A percentile compares a stretch with the other conserved stretches of the same genome.
phyloP scores from a whole-genome alignment of 495 filamentous ascomycete species.

The Aspergillus ellipticus region DNA sequence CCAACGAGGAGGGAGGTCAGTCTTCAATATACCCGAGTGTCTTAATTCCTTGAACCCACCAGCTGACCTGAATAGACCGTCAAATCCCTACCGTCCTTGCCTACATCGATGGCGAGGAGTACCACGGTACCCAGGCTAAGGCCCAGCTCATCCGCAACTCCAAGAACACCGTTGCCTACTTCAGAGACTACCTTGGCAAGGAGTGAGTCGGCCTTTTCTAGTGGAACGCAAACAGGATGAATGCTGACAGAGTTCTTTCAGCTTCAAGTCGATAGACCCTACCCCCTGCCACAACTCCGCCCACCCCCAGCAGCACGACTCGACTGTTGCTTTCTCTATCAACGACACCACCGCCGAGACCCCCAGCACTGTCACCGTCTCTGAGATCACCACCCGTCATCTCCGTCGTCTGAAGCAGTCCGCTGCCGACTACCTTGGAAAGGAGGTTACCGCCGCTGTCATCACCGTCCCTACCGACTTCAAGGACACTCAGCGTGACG shows the following conservation, averaged over 20 bases:
- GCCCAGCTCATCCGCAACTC: constrained; percentile 85
- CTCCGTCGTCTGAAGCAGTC: constrained; percentile 75
- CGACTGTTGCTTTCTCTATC: constrained; percentile 76
- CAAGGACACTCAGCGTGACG: constrained; percentile 75
- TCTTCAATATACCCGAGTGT: constrained; percentile 1
- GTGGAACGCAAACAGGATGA: neutral
- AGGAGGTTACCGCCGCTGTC: constrained; percentile 86
- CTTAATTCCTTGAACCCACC: constrained; percentile 7
- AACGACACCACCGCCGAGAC: constrained; percentile 68
- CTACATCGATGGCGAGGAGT: constrained; percentile 93
- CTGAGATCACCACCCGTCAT: constrained; percentile 84
- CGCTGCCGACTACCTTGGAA: constrained; percentile 87
- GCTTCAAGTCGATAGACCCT: constrained; percentile 92
- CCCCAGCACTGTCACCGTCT: constrained; percentile 69
- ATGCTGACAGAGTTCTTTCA: constrained; percentile 24
- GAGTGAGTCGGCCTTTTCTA: constrained; percentile 50
- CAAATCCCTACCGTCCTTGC: constrained; percentile 94
- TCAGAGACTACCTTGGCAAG: constrained; percentile 92
- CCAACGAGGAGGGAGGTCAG: constrained; percentile 96
- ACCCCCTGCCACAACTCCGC: constrained; percentile 91
- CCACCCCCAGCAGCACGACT: constrained; percentile 74
- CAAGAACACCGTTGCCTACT: constrained; percentile 89
- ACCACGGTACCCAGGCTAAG: constrained; percentile 94
- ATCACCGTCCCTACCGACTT: constrained; percentile 94
- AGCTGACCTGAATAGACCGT: constrained; percentile 60